phyloP scores from a whole-genome alignment of 202 grass and related monocot genomes.

The Carex arenaria region DNA sequence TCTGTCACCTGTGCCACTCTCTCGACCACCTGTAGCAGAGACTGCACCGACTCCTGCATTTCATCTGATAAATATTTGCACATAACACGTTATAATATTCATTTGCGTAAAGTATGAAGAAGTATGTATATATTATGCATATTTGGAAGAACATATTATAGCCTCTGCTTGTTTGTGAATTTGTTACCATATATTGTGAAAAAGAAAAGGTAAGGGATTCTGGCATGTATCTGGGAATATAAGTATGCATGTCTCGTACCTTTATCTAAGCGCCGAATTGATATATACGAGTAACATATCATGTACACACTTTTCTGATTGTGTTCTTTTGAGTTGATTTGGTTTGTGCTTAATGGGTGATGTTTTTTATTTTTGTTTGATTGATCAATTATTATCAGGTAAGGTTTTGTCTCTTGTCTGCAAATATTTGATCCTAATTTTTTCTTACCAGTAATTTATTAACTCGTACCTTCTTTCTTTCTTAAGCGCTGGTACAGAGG shows the following conservation, averaged over 20 bases:
- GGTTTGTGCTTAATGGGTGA: not conserved
- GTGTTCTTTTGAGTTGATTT: not conserved
- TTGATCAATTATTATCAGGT: not conserved
- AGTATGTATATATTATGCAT: not conserved
- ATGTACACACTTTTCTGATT: not conserved
- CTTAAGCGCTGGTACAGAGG: constrained; percentile 18
- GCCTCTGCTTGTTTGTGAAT: not conserved
- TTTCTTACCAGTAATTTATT: not conserved
- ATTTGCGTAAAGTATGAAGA: not conserved
- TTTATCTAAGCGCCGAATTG: not conserved
- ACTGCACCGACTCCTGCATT: constrained; percentile 24
- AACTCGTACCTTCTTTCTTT: constrained; percentile 18
- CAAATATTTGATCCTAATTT: not conserved
- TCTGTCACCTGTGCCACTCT: constrained; percentile 52
- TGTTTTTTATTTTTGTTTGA: not conserved
- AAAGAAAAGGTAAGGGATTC: not conserved
- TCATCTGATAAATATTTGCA: constrained; percentile 28
- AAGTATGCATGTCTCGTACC: not conserved
- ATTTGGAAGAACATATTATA: not conserved
- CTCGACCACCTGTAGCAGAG: constrained; percentile 39
- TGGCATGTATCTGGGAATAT: no score
- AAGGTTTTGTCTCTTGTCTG: not conserved
- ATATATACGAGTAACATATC: not conserved
- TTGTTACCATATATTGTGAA: not conserved
- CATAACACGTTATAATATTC: not conserved